Evolutionary conservation across 169 alveolate genomes (phyloP).

Genomic region (Plasmodium knowlesi): DNA sequence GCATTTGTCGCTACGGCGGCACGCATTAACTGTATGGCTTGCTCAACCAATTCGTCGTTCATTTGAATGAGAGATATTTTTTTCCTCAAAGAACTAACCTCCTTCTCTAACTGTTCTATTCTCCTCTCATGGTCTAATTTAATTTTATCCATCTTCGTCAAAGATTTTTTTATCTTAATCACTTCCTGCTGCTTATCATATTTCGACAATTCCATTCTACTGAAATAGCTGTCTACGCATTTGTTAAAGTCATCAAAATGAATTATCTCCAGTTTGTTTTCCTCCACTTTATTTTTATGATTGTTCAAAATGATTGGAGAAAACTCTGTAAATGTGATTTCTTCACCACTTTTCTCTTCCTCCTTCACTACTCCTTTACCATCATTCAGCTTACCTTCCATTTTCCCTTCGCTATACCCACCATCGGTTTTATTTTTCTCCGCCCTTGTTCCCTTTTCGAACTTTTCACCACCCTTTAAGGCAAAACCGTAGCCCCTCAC

Average conservation of each 20-base stretch:
- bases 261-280: constrained; percentile 22
- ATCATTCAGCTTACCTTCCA: background rate
- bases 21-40: constrained; percentile 81
- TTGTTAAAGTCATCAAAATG: constrained; percentile 40
- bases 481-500: constrained; percentile 62
- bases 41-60: constrained; percentile 88
- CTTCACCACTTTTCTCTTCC: constrained; percentile 14
- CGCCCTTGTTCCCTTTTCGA: background rate
- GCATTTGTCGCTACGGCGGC: constrained; percentile 89
- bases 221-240: constrained; percentile 69
- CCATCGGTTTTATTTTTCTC: background rate
- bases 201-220: constrained; percentile 59
- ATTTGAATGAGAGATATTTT: constrained; percentile 86
- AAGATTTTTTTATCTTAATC: constrained; percentile 41
- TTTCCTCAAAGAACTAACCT: constrained; percentile 82
- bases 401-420: background rate
- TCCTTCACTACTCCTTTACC: no score
- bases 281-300: constrained; percentile 34
- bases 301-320: constrained; percentile 34
- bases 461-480: background rate
- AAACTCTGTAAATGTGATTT: constrained; percentile 7
- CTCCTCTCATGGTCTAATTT: constrained; percentile 92
- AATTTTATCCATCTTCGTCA: constrained; percentile 88
- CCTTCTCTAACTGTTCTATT: constrained; percentile 78
- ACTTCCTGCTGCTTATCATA: constrained; percentile 72